Evolutionary conservation across 495 filamentous ascomycete genomes (phyloP).

Genomic region (Cercophora samala): DNA sequence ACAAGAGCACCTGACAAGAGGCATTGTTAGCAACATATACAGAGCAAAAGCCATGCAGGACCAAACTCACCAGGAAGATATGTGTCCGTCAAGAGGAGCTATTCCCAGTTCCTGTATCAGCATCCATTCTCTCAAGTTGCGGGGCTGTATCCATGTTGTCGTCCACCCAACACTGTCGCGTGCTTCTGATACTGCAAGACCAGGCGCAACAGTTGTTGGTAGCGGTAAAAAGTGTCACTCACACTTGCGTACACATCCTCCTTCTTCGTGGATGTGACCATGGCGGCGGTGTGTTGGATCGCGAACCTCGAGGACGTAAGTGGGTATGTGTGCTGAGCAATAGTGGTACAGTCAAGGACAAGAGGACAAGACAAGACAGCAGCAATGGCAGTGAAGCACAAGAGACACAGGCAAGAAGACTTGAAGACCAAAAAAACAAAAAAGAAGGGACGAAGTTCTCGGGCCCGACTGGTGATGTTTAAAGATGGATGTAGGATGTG

Average conservation of each 20-base stretch:
- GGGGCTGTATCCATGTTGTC: no score
- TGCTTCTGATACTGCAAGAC: no score
- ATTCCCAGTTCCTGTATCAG: conserved; percentile 29
- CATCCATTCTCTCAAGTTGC: conserved; percentile 1
- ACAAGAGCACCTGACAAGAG: conserved; percentile 73
- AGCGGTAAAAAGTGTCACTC: conserved; percentile 24
- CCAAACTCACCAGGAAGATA: conserved; percentile 77
- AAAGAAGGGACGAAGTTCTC: neutral
- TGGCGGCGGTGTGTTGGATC: conserved; percentile 12
- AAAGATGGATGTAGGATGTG: neutral
- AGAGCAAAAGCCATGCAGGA: conserved; percentile 15
- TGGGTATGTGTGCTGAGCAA: neutral
- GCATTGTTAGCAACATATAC: conserved; percentile 20
- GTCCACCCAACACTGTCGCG: no score
- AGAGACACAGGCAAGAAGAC: neutral
- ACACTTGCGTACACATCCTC: conserved; percentile 59
- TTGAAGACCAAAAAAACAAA: neutral
- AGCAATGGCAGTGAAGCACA: neutral
- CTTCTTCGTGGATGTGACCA: conserved; percentile 29
- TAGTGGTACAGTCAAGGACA: neutral
- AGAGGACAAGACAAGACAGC: neutral
- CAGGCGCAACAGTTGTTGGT: neutral
- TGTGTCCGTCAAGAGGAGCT: conserved; percentile 86
- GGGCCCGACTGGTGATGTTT: neutral
- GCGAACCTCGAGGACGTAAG: neutral